Conservation (phyloP, 139 green algal genomes). For the Chlamydomonas asymmetrica region DNA sequence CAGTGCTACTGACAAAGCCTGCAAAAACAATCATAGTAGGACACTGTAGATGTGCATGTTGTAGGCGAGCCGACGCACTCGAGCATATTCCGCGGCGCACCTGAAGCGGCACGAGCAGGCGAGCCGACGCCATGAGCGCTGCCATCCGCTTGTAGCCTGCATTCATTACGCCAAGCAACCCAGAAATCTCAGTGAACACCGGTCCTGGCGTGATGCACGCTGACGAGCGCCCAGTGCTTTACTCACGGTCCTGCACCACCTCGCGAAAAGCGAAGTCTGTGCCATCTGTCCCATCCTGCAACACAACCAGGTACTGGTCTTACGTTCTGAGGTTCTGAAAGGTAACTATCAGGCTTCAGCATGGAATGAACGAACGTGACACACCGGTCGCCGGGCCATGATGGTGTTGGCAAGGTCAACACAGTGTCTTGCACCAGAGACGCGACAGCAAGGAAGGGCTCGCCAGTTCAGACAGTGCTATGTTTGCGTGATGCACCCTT, state of each 20-base stretch:
- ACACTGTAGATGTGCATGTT: neutral
- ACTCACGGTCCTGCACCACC: slow-evolving; percentile 27
- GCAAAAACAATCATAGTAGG: neutral
- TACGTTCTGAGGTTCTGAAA: too few relatives aligned
- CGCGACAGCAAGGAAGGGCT: neutral
- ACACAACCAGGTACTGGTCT: too few relatives aligned
- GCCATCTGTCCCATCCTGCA: slow-evolving; percentile 34
- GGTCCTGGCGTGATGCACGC: neutral
- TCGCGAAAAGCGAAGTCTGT: slow-evolving; percentile 26
- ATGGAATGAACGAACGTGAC: neutral
- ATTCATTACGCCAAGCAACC: neutral
- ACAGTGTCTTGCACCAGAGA: neutral
- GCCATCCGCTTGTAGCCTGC: slow-evolving; percentile 33
- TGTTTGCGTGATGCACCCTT: too few relatives aligned
- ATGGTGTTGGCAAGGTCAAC: neutral
- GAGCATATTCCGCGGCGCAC: slow-evolving; percentile 1
- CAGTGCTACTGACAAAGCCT: neutral
- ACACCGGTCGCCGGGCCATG: slow-evolving; percentile 7
- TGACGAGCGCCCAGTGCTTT: neutral
- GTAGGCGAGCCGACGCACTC: neutral
- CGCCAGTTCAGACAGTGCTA: neutral
- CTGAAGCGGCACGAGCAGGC: slow-evolving; percentile 13
- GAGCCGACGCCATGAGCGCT: slow-evolving; percentile 8
- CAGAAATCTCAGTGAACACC: neutral
- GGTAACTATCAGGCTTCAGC: neutral